Conservation (phyloP, 1,284 basidiomycete species). For the Ceratobasidium sp. region DNA sequence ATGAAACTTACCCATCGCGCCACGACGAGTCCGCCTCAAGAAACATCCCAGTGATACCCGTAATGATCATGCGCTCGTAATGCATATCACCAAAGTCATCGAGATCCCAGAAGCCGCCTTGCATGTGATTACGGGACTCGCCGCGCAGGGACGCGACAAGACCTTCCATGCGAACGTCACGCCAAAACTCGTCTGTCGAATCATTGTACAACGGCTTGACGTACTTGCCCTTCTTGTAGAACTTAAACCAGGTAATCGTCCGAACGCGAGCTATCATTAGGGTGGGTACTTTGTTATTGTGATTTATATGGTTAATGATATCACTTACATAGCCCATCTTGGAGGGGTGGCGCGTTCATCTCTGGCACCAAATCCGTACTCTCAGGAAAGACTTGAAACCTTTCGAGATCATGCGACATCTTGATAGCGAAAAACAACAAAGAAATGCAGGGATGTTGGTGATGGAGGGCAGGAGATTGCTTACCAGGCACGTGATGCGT, state of each 20-base stretch:
- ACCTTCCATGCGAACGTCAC: not conserved
- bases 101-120: not conserved
- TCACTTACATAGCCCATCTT: too few species aligned
- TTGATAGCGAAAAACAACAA: too few species aligned
- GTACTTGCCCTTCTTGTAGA: not conserved
- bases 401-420: too few species aligned
- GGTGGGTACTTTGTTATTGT: too few species aligned
- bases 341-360: too few species aligned
- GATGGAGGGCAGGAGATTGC: too few species aligned
- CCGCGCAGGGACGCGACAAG: not conserved
- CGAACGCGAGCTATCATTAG: conserved; percentile 13
- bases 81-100: not conserved
- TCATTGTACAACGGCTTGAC: not conserved
- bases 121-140: not conserved
- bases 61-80: not conserved
- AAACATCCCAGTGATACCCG: not conserved
- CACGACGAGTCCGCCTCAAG: not conserved
- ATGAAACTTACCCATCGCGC: not conserved
- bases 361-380: too few species aligned
- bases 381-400: too few species aligned
- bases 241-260: conserved; percentile 1
- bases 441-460: too few species aligned
- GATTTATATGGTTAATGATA: too few species aligned
- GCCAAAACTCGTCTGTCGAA: not conserved
- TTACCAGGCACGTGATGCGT: too few species aligned